Evolutionary conservation across 306 rosid genomes (phyloP), one percentile per base, ranked within the genome.

Genomic region (Alnus rubra): DNA sequence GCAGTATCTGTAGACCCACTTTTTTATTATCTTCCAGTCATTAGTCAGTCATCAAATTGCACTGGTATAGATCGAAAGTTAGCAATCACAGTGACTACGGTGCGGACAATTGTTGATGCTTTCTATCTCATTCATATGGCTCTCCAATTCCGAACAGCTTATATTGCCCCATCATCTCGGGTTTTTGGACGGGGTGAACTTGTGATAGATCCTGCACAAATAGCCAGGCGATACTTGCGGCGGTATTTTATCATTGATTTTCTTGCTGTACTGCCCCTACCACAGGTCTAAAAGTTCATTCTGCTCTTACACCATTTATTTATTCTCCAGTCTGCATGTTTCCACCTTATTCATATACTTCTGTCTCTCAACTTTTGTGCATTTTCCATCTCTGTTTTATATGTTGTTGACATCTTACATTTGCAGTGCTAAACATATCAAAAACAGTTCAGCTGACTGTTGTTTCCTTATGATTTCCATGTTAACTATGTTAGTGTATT

Each of bases 141-240:
- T 75, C 94, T 95, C 83, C 99, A 91, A 79, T 95, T 95, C 72
- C 97, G 98, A 74, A 95, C 97, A 44, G 98, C 97, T 54, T 92
- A 92, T 82, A 92, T 95, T 79, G 98, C 98, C 81, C 98, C 98
- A 74, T 95, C 98, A 68, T 95, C 98, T 81, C 94, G 97, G 88
- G 98, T 95, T 80, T 95, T 95, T 84, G 98, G 98, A 82, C 87
- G 98, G 78, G 98, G 98, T 82, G 98, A 95, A 88, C 97, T 95
- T 86, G 98, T 95, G 87, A 92, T 95, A 83, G 97, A 88, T 82
- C 79, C 98, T 0, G 91, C 91, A 73, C 88, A 90, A 87, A 95
- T 95, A 76, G 98, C 98, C 44, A 92, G 89, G 83, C 86, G 98
- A 75, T 95, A 92, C 91, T 69, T 92, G 89, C 88, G 82, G 84